These are phyloP conservation scores for Garcia nutans DNA, from an alignment of 345 rosid genomes.

Conservation along the genomic window DNA sequence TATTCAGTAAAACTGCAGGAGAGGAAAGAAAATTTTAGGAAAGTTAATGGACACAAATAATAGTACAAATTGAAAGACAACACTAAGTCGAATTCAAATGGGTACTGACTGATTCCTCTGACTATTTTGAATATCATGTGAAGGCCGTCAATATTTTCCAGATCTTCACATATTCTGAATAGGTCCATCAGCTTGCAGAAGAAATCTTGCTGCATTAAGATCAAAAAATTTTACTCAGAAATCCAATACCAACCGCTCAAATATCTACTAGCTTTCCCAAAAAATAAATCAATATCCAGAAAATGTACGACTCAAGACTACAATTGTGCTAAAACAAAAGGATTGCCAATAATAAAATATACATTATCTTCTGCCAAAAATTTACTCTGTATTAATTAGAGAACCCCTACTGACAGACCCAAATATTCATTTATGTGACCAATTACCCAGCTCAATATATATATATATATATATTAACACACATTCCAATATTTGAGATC, in stretches of 20 bases:
- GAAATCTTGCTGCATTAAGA: slow-evolving; percentile 64
- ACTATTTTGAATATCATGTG: slow-evolving; percentile 81
- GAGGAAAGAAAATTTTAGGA: slow-evolving; percentile 21
- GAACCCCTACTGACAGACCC: too few species aligned
- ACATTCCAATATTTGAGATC: too few species aligned
- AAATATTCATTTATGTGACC: too few species aligned
- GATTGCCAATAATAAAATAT: too few species aligned
- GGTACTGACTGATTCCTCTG: slow-evolving; percentile 72
- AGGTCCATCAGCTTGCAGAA: slow-evolving; percentile 70
- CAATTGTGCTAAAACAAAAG: too few species aligned
- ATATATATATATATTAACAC: too few species aligned
- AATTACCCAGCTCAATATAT: too few species aligned
- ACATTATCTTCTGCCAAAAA: too few species aligned
- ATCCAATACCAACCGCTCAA: not conserved
- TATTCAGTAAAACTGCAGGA: slow-evolving; percentile 76
- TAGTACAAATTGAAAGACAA: slow-evolving; percentile 10
- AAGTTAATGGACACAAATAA: slow-evolving; percentile 14
- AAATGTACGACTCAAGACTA: too few species aligned
- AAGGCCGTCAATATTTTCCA: slow-evolving; percentile 60
- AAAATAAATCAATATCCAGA: too few species aligned
- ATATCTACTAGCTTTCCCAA: not conserved
- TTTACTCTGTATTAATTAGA: too few species aligned
- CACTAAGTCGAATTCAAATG: slow-evolving; percentile 15
- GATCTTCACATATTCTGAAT: slow-evolving; percentile 68
- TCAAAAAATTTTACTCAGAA: slow-evolving; percentile 27